Percentiles rank a stretch among this genome's conserved stretches.
phyloP scores from a whole-genome alignment of 352 stramenopile genomes.

The Pythium volutum region DNA sequence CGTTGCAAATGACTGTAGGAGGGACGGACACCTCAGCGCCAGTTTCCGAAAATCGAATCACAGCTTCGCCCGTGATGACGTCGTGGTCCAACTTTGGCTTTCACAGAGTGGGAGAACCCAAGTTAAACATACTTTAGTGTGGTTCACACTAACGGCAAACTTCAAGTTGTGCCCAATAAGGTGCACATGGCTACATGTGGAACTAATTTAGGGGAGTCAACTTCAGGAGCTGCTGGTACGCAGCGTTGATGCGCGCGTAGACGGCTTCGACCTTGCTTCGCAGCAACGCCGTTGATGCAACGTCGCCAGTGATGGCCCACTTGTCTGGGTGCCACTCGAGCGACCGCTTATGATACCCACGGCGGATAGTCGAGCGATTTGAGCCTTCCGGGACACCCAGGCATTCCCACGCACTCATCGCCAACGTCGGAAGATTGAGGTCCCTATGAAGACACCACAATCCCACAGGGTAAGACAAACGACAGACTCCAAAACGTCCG shows the following conservation, averaged over 20 bases:
- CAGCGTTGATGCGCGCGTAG: conserved; percentile 44
- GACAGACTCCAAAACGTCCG: no score
- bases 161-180: conserved; percentile 1
- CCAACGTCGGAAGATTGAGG: conserved; percentile 31
- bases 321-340: conserved; percentile 77
- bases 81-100: no score
- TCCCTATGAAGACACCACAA: conserved; percentile 23
- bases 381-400: conserved; percentile 41
- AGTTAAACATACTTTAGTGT: not conserved
- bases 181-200: not conserved
- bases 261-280: conserved; percentile 29
- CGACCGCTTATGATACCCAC: conserved; percentile 53
- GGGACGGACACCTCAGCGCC: not conserved
- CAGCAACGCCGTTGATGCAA: conserved; percentile 14
- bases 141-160: conserved; percentile 7
- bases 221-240: conserved; percentile 41
- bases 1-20: not conserved
- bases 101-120: not conserved
- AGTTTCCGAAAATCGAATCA: not conserved
- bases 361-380: conserved; percentile 44
- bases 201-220: not conserved
- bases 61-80: not conserved
- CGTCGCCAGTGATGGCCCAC: conserved; percentile 29
- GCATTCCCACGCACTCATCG: conserved; percentile 48
- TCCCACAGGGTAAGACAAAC: not conserved